These are phyloP conservation scores for Volvox africanus DNA, from an alignment of 139 green algal genomes.

Conservation along the genomic window DNA sequence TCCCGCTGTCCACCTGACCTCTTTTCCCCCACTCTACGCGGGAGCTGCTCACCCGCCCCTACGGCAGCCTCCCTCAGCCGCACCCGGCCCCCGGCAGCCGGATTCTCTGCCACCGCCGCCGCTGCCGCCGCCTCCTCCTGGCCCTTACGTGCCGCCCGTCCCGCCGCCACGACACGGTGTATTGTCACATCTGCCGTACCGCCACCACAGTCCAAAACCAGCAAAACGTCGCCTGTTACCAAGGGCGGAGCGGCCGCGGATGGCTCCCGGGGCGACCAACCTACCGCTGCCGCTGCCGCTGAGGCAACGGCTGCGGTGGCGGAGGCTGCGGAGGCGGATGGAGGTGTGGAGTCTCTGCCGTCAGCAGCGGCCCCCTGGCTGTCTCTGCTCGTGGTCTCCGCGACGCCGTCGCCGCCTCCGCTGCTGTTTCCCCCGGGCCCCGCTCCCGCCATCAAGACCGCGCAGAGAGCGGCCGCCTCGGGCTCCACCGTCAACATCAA, in stretches of 20 bases:
- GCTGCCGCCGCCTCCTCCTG: neutral
- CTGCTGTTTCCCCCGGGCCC: too few species aligned
- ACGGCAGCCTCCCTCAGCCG: constrained; percentile 13
- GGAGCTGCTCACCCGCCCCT: neutral
- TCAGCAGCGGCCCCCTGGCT: neutral
- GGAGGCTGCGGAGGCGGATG: neutral
- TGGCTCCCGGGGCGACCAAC: too few species aligned
- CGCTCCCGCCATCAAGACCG: neutral
- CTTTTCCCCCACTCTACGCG: too few species aligned
- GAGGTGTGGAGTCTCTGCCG: neutral
- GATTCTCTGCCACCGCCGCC: neutral
- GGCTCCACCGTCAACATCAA: constrained; percentile 28
- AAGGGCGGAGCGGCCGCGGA: neutral
- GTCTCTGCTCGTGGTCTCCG: neutral
- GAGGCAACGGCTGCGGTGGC: neutral
- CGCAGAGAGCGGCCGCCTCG: constrained; percentile 7
- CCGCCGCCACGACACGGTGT: neutral
- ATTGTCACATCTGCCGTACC: constrained; percentile 36
- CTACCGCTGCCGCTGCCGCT: neutral
- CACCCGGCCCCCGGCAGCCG: neutral
- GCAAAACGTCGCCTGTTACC: constrained; percentile 7
- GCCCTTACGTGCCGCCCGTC: neutral
- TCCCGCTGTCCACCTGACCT: too few species aligned
- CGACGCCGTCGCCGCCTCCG: too few species aligned
- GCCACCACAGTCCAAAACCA: constrained; percentile 42